Conservation (phyloP, 1,284 basidiomycete species). For the Cystobasidium slooffiae region DNA sequence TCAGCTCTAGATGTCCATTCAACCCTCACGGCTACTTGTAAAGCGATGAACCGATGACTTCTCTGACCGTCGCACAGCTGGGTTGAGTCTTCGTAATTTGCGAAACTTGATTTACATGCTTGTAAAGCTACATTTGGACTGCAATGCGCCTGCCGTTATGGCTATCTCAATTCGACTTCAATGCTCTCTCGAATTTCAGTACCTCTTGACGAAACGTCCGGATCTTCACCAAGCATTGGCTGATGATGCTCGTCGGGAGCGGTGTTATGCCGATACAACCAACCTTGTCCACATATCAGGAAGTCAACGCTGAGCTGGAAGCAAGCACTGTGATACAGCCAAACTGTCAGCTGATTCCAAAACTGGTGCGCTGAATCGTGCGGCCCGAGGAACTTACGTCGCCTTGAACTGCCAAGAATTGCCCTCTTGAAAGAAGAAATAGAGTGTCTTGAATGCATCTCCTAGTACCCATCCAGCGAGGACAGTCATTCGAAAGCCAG, state of each 20-base stretch:
- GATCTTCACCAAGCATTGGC: conserved; percentile 36
- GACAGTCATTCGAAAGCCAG: conserved; percentile 60
- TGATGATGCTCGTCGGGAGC: conserved; percentile 49
- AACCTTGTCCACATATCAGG: conserved; percentile 54
- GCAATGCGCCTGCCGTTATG: background rate
- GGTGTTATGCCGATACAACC: conserved; percentile 54
- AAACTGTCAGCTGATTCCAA: conserved; percentile 40
- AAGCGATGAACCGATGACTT: no score
- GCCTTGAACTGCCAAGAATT: conserved; percentile 61
- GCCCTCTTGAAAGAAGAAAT: conserved; percentile 59
- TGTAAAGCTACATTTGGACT: no score
- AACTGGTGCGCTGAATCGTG: background rate
- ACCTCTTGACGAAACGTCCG: conserved; percentile 46
- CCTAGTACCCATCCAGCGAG: conserved; percentile 60
- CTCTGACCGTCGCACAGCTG: no score
- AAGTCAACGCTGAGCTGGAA: conserved; percentile 56
- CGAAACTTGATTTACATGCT: no score
- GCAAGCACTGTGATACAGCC: conserved; percentile 43
- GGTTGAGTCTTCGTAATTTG: no score
- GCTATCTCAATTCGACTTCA: conserved; percentile 40
- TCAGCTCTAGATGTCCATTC: no score
- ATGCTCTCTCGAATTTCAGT: conserved; percentile 46
- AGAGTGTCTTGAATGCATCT: conserved; percentile 59
- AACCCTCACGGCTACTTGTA: no score
- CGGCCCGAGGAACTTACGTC: conserved; percentile 51